Conservation (phyloP, 345 rosid species). For the Rhodomyrtus tomentosa region DNA sequence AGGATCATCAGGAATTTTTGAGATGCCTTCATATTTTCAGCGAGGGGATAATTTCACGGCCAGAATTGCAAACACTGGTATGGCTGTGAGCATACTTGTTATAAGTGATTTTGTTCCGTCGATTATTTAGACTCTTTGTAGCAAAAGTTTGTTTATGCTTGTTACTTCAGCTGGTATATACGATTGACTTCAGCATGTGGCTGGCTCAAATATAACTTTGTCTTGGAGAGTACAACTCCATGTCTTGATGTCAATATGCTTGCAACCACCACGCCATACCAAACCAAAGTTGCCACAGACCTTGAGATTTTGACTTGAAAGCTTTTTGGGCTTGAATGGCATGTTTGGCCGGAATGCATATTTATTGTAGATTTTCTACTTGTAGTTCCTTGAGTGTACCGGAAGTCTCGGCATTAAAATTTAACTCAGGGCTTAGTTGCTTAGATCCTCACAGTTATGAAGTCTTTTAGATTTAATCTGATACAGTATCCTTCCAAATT, state of each 20-base stretch:
- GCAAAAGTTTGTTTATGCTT: not conserved
- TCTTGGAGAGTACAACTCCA: too few species aligned
- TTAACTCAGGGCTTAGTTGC: not conserved
- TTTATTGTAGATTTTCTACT: not conserved
- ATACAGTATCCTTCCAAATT: not conserved
- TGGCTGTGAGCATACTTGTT: not conserved
- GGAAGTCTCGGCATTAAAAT: not conserved
- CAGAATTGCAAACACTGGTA: constrained; percentile 85
- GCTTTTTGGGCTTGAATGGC: not conserved
- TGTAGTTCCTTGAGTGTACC: not conserved
- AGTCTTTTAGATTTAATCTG: not conserved
- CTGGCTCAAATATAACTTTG: not conserved
- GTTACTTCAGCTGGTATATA: not conserved
- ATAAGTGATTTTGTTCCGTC: not conserved
- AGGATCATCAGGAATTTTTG: constrained; percentile 66
- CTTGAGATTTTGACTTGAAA: not conserved
- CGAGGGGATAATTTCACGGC: constrained; percentile 66
- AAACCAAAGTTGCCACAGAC: not conserved
- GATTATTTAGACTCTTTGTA: not conserved
- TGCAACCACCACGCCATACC: not conserved
- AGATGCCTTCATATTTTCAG: constrained; percentile 80
- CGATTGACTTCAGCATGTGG: not conserved
- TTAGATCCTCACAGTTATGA: not conserved
- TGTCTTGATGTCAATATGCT: too few species aligned
- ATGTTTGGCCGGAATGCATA: not conserved